Percentiles rank a stretch among this genome's conserved stretches.
These are phyloP conservation scores for Prunus fruticosa DNA, from an alignment of 306 rosid genomes.

Conservation along the genomic window DNA sequence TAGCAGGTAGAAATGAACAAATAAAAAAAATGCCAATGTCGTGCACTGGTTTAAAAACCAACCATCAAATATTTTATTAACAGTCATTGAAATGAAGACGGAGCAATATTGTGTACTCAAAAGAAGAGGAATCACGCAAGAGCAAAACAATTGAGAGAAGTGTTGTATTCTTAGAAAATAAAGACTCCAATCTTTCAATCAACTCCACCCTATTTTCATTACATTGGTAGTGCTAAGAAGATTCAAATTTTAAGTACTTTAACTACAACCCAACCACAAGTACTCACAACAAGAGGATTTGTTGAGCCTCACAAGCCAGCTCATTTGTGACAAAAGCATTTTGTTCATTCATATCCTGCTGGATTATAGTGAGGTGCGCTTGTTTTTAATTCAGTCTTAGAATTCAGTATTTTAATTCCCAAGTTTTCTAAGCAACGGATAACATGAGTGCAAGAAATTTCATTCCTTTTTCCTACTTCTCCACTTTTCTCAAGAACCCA, in stretches of 20 bases:
- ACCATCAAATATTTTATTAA: too few species aligned
- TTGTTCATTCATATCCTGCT: neutral
- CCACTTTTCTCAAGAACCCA: neutral
- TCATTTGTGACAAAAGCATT: too few species aligned
- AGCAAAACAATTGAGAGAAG: too few species aligned
- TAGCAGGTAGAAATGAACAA: neutral
- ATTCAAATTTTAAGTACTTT: too few species aligned
- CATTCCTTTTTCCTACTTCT: neutral
- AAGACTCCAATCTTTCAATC: neutral
- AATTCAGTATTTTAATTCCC: neutral
- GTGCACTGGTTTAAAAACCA: too few species aligned
- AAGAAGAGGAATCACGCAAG: too few species aligned
- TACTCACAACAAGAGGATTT: too few species aligned
- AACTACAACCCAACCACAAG: too few species aligned
- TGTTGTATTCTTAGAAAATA: too few species aligned
- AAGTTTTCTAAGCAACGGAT: neutral
- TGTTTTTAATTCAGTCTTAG: neutral
- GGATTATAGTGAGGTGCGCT: neutral
- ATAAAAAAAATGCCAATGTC: neutral
- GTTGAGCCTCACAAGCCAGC: too few species aligned
- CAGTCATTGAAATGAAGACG: too few species aligned
- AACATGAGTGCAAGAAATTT: neutral
- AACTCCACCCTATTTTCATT: neutral
- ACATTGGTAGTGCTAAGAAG: neutral
- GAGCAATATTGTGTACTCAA: too few species aligned